Base-by-base conservation (phyloP, 176 grass and related monocot genomes). In the Luzula sylvatica region DNA sequence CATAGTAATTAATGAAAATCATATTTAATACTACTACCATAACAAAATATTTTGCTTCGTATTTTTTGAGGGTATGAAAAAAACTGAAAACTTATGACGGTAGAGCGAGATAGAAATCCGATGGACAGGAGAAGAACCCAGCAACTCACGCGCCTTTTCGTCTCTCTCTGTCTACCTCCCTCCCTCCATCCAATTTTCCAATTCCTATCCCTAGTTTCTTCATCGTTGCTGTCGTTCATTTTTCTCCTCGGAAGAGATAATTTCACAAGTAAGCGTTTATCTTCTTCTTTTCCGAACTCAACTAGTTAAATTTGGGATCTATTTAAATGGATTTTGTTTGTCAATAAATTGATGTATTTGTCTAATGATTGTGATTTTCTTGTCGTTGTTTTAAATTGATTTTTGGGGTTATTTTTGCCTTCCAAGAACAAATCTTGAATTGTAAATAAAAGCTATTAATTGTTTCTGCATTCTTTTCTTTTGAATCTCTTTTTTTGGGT, bases 11-110 rank as follows among this genome's bases (percentile, higher is more conserved):
- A n/a, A n/a, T n/a, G n/a, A n/a, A n/a, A n/a, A n/a, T n/a, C n/a
- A n/a, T n/a, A n/a, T n/a, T n/a, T n/a, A n/a, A n/a, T n/a, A n/a
- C n/a, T n/a, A n/a, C n/a, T n/a, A n/a, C n/a, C n/a, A n/a, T n/a
- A n/a, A n/a, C n/a, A n/a, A n/a, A n/a, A n/a, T n/a, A n/a, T n/a
- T n/a, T n/a, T n/a, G n/a, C n/a, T n/a, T n/a, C 12, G 15, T 26
- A 63, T 63, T 67, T 67, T 67, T 3, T 53, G 48, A 54, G 46
- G 60, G 63, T 26, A 50, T 52, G 14, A 67, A 26, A 53, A 67
- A 67, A 49, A 26, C 46, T 22, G 5, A 51, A 51, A 51, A 51
- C 1, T 1, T 4, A 9, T 4, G 20, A 17, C 46, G n/a, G 20
- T 51, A 47, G 13, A 45, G 18, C 26, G 15, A 53, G 56, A 63